Evolutionary conservation across 139 green algal species (phyloP).

Genomic region (Dunaliella primolecta): DNA sequence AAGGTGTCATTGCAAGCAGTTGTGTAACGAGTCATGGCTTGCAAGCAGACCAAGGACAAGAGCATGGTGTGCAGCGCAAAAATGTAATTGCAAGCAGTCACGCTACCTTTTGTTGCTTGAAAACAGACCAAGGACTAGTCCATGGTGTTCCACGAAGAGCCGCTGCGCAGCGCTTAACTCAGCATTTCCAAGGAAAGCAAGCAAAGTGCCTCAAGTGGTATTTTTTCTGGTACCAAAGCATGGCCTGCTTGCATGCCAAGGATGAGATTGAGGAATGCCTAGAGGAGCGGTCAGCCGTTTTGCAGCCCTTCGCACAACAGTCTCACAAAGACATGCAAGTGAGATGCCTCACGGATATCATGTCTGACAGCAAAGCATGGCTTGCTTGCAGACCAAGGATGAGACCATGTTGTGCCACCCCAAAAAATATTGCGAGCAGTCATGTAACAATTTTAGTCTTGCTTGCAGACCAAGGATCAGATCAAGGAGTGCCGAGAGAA

Average conservation of each 20-base stretch:
- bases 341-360: slow-evolving; percentile 69
- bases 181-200: too few species aligned
- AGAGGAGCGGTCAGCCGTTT: slow-evolving; percentile 67
- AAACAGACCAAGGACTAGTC: slow-evolving; percentile 92
- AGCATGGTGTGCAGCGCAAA: too few species aligned
- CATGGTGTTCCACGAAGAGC: slow-evolving; percentile 74
- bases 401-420: too few species aligned
- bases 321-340: too few species aligned
- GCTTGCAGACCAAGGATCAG: slow-evolving; percentile 89
- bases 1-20: too few species aligned
- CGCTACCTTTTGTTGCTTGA: slow-evolving; percentile 82
- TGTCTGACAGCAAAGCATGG: slow-evolving; percentile 87
- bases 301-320: slow-evolving; percentile 88
- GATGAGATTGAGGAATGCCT: slow-evolving; percentile 89
- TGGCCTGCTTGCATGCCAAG: slow-evolving; percentile 76
- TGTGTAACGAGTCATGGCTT: too few species aligned
- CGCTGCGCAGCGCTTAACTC: slow-evolving; percentile 77
- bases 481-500: slow-evolving; percentile 85
- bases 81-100: too few species aligned
- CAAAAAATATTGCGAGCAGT: too few species aligned
- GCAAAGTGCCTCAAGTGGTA: too few species aligned
- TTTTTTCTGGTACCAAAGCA: too few species aligned
- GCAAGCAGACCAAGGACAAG: too few species aligned
- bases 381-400: slow-evolving; percentile 93
- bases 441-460: slow-evolving; percentile 78